These are phyloP conservation scores for Fusarium anthophilum DNA, from an alignment of 2,329 filamentous ascomycete genomes.

Conservation along the genomic window DNA sequence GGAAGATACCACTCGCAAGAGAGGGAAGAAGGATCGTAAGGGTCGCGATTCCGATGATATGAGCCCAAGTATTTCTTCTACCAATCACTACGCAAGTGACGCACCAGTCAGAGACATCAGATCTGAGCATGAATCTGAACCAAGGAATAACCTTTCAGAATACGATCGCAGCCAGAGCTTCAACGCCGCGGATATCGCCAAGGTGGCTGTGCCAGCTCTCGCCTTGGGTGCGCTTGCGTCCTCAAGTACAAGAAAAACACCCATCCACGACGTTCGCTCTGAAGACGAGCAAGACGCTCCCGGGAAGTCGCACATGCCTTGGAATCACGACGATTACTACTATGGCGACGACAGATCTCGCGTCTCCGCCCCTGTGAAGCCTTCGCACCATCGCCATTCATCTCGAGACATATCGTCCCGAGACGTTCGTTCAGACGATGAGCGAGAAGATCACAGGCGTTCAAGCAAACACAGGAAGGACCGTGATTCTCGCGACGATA, in stretches of 20 bases:
- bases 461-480: constrained; percentile 32
- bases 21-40: constrained; percentile 46
- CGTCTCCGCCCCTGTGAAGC: constrained; percentile 19
- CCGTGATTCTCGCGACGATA: constrained; percentile 22
- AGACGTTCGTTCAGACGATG: constrained; percentile 35
- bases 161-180: constrained; percentile 20
- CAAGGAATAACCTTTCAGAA: constrained; percentile 7
- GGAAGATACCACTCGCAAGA: constrained; percentile 45
- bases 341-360: constrained; percentile 30
- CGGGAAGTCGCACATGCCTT: constrained; percentile 17
- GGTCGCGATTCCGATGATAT: constrained; percentile 42
- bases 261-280: constrained; percentile 26
- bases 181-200: constrained; percentile 18
- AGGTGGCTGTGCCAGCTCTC: constrained; percentile 28
- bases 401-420: constrained; percentile 27
- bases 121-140: constrained; percentile 15
- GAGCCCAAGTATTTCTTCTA: constrained; percentile 40
- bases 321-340: constrained; percentile 25
- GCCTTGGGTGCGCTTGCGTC: constrained; percentile 33
- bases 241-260: constrained; percentile 18
- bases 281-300: constrained; percentile 21
- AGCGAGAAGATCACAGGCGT: constrained; percentile 22
- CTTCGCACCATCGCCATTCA: constrained; percentile 28
- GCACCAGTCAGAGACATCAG: constrained; percentile 25
- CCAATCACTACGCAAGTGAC: constrained; percentile 43